These are phyloP conservation scores for Pythium oligandrum DNA, from an alignment of 352 stramenopile genomes.

Conservation along the genomic window DNA sequence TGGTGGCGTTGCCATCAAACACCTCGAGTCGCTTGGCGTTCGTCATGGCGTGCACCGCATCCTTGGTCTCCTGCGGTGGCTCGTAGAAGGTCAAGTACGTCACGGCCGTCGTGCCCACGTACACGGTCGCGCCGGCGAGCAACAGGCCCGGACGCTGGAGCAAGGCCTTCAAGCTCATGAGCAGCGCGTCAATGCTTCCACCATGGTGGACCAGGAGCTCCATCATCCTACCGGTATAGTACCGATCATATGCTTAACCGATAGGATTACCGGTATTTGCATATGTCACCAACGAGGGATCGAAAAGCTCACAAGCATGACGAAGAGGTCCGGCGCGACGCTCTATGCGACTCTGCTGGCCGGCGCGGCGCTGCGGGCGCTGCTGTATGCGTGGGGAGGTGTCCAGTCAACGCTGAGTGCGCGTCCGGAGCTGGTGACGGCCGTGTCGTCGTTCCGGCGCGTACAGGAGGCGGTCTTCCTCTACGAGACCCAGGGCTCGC, in stretches of 20 bases:
- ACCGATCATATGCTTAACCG: too few species aligned
- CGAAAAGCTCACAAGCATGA: too few species aligned
- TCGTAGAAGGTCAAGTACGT: conserved; percentile 79
- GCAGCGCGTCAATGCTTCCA: too few species aligned
- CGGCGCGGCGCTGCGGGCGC: conserved; percentile 31
- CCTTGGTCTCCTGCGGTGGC: conserved; percentile 21
- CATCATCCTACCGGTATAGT: too few species aligned
- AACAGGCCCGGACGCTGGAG: conserved; percentile 49
- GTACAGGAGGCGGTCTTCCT: conserved; percentile 61
- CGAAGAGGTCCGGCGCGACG: neutral
- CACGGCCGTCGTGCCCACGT: conserved; percentile 41
- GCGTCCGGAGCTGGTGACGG: conserved; percentile 64
- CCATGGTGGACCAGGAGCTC: too few species aligned
- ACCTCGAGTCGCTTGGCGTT: conserved; percentile 49
- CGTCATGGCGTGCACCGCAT: conserved; percentile 24
- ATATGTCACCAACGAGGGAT: too few species aligned
- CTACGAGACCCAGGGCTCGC: conserved; percentile 33
- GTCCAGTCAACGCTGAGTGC: conserved; percentile 34
- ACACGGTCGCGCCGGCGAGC: conserved; percentile 50
- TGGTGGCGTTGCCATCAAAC: conserved; percentile 64
- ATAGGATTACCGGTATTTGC: too few species aligned
- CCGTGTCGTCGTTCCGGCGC: conserved; percentile 55
- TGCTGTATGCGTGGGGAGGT: conserved; percentile 28
- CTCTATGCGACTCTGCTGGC: conserved; percentile 11
- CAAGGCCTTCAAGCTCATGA: conserved; percentile 18